Evolutionary conservation across 2,329 filamentous ascomycete species (phyloP).

Genomic region (Apiospora kogelbergensis): DNA sequence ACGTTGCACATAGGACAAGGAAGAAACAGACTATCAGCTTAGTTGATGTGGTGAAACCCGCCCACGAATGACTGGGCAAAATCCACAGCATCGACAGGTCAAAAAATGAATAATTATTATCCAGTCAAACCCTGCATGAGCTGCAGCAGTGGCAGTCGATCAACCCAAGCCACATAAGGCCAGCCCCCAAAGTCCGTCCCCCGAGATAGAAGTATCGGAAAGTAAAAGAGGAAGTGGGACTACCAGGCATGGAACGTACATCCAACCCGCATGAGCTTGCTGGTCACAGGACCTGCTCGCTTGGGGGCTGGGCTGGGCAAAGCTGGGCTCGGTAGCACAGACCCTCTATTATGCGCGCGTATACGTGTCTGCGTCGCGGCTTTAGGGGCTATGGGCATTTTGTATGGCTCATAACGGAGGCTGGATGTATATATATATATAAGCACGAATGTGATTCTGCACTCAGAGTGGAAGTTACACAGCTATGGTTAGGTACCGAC

Average conservation of each 20-base stretch:
- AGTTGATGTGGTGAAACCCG: neutral
- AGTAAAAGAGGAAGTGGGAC: neutral
- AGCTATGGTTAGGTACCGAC: neutral
- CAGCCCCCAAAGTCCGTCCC: neutral
- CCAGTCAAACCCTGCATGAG: neutral
- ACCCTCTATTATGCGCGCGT: neutral
- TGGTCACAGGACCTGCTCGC: neutral
- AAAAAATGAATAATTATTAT: neutral
- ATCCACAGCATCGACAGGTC: neutral
- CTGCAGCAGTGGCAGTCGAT: neutral
- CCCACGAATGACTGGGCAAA: neutral
- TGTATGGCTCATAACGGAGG: neutral
- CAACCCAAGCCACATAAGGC: neutral
- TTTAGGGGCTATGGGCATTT: neutral
- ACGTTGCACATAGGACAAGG: neutral
- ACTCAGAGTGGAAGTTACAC: neutral
- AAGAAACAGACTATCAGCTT: too few species aligned
- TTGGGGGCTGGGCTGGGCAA: neutral
- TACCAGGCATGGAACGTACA: neutral
- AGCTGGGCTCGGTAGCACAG: neutral
- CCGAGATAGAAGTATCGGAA: too few species aligned
- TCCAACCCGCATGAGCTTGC: neutral
- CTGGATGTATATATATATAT: neutral
- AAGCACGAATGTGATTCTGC: neutral
- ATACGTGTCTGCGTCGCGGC: neutral